Evolutionary conservation across 164 flowering plant species (phyloP).

Genomic region (Houttuynia cordata): DNA sequence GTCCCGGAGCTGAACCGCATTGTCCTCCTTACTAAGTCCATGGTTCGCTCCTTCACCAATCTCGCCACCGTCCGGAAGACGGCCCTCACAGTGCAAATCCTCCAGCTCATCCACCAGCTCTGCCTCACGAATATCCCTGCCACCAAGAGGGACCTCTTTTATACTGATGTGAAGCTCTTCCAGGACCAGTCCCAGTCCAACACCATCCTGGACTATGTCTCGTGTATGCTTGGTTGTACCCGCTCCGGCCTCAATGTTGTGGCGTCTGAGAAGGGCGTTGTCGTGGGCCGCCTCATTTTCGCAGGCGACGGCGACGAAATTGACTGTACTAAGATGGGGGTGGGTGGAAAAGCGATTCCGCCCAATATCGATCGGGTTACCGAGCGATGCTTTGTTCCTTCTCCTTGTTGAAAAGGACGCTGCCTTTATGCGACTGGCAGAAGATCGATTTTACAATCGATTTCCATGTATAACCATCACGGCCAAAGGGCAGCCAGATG

Average conservation of each 20-base stretch:
- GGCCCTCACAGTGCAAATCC: slow-evolving; percentile 64
- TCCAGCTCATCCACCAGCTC: slow-evolving; percentile 75
- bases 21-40: slow-evolving; percentile 70
- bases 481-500: slow-evolving; percentile 98
- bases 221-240: slow-evolving; percentile 88
- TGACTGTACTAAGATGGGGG: slow-evolving; percentile 96
- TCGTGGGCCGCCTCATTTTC: slow-evolving; percentile 76
- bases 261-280: slow-evolving; percentile 91
- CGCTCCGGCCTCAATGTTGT: slow-evolving; percentile 84
- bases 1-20: slow-evolving; percentile 96
- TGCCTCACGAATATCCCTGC: slow-evolving; percentile 71
- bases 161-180: slow-evolving; percentile 92
- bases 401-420: slow-evolving; percentile 95
- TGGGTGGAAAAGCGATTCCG: slow-evolving; percentile 97
- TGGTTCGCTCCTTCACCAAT: slow-evolving; percentile 54
- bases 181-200: slow-evolving; percentile 90
- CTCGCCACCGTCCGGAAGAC: slow-evolving; percentile 74
- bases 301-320: slow-evolving; percentile 92
- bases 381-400: slow-evolving; percentile 87
- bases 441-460: slow-evolving; percentile 86
- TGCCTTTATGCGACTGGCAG: slow-evolving; percentile 85
- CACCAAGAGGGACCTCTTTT: slow-evolving; percentile 89
- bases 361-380: slow-evolving; percentile 93
- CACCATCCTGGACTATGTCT: slow-evolving; percentile 76
- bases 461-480: slow-evolving; percentile 93